Percentiles rank a stretch among this genome's conserved stretches.
Evolutionary conservation across 495 filamentous ascomycete species (phyloP).

Genomic region (Lasiosphaeria hispida): DNA sequence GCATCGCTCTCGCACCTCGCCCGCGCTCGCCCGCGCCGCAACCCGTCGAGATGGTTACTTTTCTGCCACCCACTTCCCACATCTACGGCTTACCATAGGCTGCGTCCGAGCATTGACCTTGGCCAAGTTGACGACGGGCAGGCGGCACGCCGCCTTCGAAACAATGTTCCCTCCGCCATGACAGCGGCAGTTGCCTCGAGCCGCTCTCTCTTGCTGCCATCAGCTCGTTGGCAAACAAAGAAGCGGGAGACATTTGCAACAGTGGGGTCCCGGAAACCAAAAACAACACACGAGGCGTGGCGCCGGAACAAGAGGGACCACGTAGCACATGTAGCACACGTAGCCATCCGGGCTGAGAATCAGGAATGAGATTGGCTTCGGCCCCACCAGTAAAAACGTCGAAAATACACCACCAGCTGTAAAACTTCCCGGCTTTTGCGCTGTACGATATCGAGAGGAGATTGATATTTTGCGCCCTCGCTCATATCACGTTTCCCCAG

Average conservation of each 20-base stretch:
- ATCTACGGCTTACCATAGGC: background rate
- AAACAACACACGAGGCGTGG: too few species aligned
- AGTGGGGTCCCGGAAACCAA: background rate
- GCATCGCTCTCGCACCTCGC: background rate
- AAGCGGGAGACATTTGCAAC: background rate
- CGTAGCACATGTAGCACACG: too few species aligned
- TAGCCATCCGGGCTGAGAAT: too few species aligned
- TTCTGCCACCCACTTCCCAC: background rate
- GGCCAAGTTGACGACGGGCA: background rate
- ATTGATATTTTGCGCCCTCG: background rate
- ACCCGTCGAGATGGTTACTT: constrained; percentile 5
- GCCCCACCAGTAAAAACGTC: background rate
- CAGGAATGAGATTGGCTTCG: too few species aligned
- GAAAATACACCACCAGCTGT: background rate
- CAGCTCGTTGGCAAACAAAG: background rate
- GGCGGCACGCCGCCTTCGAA: constrained; percentile 3
- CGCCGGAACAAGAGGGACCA: too few species aligned
- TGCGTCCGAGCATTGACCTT: constrained; percentile 2
- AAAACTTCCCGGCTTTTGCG: background rate
- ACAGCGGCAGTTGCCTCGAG: constrained; percentile 2
- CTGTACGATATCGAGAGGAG: background rate
- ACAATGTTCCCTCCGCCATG: constrained; percentile 2
- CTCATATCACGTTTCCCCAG: background rate
- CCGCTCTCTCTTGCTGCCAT: background rate
- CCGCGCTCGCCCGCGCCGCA: background rate